Percentiles rank a stretch among this genome's conserved stretches.
phyloP scores from a whole-genome alignment of 2,329 filamentous ascomycete genomes.

The Fusarium setosum region DNA sequence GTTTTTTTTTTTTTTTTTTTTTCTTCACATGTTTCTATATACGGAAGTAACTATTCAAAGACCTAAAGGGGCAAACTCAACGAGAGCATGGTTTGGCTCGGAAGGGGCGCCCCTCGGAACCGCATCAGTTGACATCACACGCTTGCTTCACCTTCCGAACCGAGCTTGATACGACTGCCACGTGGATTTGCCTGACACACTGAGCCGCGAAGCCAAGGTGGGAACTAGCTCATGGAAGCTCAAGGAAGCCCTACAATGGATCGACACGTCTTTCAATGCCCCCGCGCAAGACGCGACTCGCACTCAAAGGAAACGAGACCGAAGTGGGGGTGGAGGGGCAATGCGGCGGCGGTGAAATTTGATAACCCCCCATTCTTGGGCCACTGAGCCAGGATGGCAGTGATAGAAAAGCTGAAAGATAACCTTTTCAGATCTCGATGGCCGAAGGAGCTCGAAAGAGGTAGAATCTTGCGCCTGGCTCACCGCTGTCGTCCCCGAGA shows the following conservation, averaged over 20 bases:
- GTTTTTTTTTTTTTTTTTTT: too few relatives aligned
- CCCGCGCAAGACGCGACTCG: background rate
- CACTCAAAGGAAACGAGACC: background rate
- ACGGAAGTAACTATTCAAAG: background rate
- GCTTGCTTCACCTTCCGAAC: background rate
- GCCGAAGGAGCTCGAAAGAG: background rate
- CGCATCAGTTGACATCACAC: background rate
- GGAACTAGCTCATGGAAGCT: slow-evolving; percentile 2
- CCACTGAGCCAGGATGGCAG: background rate
- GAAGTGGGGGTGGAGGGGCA: slow-evolving; percentile 4
- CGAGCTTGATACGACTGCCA: background rate
- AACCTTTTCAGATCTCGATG: slow-evolving; percentile 1
- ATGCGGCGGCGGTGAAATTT: background rate
- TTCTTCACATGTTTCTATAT: background rate
- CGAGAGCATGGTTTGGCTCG: background rate
- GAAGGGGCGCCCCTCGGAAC: background rate
- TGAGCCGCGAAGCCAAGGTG: background rate
- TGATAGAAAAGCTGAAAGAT: background rate
- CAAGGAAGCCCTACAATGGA: slow-evolving; percentile 3
- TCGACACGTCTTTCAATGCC: background rate
- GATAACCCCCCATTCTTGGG: background rate
- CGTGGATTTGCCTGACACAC: slow-evolving; percentile 9
- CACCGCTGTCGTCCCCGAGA: background rate
- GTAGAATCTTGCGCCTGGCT: background rate
- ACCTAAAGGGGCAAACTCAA: background rate